Evolutionary conservation across 23 red algal genomes (phyloP), one percentile per base, ranked within the genome.

Genomic region (Cyanidiococcus yangmingshanensis): DNA sequence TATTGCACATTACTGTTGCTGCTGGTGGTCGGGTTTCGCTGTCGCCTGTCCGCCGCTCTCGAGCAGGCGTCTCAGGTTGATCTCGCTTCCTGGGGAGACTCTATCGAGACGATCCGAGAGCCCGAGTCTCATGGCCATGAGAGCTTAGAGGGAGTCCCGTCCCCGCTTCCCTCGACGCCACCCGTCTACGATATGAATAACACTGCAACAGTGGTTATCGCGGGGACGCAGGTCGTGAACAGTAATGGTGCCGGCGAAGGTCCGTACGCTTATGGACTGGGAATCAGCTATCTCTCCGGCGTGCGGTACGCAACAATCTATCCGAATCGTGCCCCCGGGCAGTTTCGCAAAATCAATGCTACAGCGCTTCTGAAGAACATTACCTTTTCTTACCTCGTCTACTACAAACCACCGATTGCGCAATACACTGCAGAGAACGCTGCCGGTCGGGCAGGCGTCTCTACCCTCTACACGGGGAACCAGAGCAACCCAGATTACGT

Each of bases 171-270:
- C 3, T 71, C 63, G 63, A 25, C 63, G 27, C 63, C 63, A 35
- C 63, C 63, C 12, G 32, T 35, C 27, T 71, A 71, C 32, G 63
- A 71, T 35, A 32, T 71, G 63, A 71, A 71, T 35, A 12, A 29
- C n/a, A 71, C 63, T 7, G 63, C 63, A 12, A 71, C 63, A 3
- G 63, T 71, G 63, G 63, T 71, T 29, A 71, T 71, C 32, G 27
- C 63, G 7, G 63, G 63, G 3, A 35, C 63, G n/a, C n/a, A 71
- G n/a, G 63, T 35, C 27, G 32, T 71, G 7, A 71, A 35, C 63
- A 35, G 32, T 29, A 32, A 32, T 30, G n/a, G n/a, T 71, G n/a
- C 63, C n/a, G 63, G n/a, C 16, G 21, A 32, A 7, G 32, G 32
- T 29, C 32, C 32, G 3, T 71, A 32, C 27, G 63, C n/a, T 29